These are phyloP conservation scores for Fonsecaea pedrosoi DNA, from an alignment of 2,329 filamentous ascomycete genomes.

Conservation along the genomic window DNA sequence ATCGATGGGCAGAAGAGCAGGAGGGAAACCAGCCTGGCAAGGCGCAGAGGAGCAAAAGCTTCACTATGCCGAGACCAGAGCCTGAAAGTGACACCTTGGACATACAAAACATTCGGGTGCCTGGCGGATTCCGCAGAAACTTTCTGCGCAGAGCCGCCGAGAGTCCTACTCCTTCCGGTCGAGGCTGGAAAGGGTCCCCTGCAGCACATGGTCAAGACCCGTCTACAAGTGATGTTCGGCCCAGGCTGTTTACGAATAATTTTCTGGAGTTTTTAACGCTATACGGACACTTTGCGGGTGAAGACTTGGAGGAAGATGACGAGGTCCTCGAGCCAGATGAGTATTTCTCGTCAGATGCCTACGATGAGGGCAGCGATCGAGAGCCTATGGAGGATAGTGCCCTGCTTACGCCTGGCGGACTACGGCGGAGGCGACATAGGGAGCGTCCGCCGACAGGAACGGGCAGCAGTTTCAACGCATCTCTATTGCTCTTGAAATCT, in stretches of 20 bases:
- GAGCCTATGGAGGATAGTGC: constrained; percentile 89
- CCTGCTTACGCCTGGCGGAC: constrained; percentile 71
- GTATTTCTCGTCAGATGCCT: constrained; percentile 83
- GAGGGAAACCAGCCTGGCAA: constrained; percentile 66
- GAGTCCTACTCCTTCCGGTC: constrained; percentile 61
- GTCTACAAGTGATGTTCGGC: constrained; percentile 50
- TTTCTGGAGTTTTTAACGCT: constrained; percentile 95
- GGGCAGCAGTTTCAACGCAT: constrained; percentile 78
- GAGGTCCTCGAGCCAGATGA: constrained; percentile 86
- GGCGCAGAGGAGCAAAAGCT: constrained; percentile 83
- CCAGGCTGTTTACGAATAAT: constrained; percentile 81
- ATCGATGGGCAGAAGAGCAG: constrained; percentile 92
- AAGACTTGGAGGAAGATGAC: constrained; percentile 95
- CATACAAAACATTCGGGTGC: constrained; percentile 88
- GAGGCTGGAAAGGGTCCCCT: constrained; percentile 41
- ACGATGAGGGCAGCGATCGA: constrained; percentile 65
- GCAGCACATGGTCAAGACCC: constrained; percentile 46
- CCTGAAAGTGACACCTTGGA: constrained; percentile 82
- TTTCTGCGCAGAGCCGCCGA: constrained; percentile 79
- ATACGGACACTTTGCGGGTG: constrained; percentile 96
- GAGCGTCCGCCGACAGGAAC: constrained; percentile 74
- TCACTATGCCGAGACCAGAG: constrained; percentile 75
- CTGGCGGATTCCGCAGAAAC: constrained; percentile 91
- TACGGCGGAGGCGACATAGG: constrained; percentile 77
- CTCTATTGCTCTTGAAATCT: constrained; percentile 88